These are phyloP conservation scores for Podospora comata DNA, from an alignment of 495 filamentous ascomycete genomes.

Conservation along the genomic window DNA sequence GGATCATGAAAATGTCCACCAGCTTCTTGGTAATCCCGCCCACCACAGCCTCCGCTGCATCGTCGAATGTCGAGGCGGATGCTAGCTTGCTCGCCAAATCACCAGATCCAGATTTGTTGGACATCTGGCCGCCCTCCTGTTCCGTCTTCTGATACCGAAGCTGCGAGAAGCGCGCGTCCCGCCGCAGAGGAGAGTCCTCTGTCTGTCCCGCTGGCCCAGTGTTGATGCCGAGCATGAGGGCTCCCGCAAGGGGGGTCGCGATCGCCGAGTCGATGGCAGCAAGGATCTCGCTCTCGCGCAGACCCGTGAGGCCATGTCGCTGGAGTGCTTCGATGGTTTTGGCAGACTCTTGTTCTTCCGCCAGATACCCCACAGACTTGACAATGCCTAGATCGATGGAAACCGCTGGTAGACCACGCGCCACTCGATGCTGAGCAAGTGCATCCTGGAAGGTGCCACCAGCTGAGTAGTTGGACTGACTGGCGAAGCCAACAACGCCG, in stretches of 20 bases:
- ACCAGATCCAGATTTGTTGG: background rate
- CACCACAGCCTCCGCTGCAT: constrained; percentile 12
- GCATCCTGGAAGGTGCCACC: constrained; percentile 42
- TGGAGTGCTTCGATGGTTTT: constrained; percentile 24
- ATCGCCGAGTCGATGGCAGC: constrained; percentile 28
- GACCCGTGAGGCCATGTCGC: constrained; percentile 23
- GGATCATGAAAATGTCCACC: constrained; percentile 37
- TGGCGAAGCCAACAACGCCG: constrained; percentile 40
- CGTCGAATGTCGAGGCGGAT: constrained; percentile 12
- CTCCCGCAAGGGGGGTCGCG: constrained; percentile 22
- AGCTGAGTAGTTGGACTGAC: constrained; percentile 52
- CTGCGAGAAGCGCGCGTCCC: constrained; percentile 24
- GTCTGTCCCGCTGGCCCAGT: constrained; percentile 20
- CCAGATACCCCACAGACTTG: constrained; percentile 37
- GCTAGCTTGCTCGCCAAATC: constrained; percentile 20
- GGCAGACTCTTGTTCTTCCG: constrained; percentile 19
- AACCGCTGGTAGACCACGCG: constrained; percentile 33
- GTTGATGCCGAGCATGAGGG: constrained; percentile 27
- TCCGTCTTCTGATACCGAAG: constrained; percentile 20
- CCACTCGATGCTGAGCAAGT: constrained; percentile 22
- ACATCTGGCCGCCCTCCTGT: background rate
- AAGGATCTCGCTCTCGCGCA: constrained; percentile 27
- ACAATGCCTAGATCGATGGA: constrained; percentile 49
- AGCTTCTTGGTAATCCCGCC: constrained; percentile 30
- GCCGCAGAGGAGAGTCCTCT: constrained; percentile 8